Conservation (phyloP, 2,329 filamentous ascomycete species). For the Fusarium kyushuense region DNA sequence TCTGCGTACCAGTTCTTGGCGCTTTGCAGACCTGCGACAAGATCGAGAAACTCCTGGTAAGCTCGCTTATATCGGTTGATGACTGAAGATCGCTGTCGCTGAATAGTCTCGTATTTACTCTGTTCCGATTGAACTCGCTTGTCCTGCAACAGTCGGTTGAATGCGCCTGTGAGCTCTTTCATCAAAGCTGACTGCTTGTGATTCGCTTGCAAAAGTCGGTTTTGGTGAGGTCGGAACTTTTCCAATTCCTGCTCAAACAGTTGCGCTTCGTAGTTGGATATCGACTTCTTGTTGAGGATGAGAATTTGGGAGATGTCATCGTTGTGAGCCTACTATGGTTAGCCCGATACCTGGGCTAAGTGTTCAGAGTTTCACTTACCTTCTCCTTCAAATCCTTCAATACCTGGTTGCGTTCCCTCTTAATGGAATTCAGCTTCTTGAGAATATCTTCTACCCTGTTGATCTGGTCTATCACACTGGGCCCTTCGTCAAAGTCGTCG, state of each 20-base stretch:
- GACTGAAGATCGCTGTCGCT: slow-evolving; percentile 82
- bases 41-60: slow-evolving; percentile 91
- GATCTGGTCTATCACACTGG: slow-evolving; percentile 91
- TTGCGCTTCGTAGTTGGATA: slow-evolving; percentile 90
- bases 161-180: slow-evolving; percentile 91
- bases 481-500: slow-evolving; percentile 85
- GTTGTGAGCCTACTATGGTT: slow-evolving; percentile 77
- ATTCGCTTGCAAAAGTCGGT: slow-evolving; percentile 88
- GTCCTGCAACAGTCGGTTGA: slow-evolving; percentile 90
- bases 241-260: slow-evolving; percentile 97
- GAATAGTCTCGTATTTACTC: slow-evolving; percentile 92
- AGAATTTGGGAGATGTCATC: slow-evolving; percentile 98
- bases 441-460: slow-evolving; percentile 87
- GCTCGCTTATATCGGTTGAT: slow-evolving; percentile 90
- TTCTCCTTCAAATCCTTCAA: slow-evolving; percentile 98
- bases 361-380: slow-evolving; percentile 63
- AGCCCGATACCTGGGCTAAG: slow-evolving; percentile 14
- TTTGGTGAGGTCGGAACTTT: slow-evolving; percentile 95
- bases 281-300: slow-evolving; percentile 97
- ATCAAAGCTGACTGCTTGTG: slow-evolving; percentile 95
- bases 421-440: slow-evolving; percentile 91
- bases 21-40: slow-evolving; percentile 85
- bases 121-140: slow-evolving; percentile 94
- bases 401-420: slow-evolving; percentile 90
- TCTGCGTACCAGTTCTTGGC: slow-evolving; percentile 95